Evolutionary conservation across 2,329 filamentous ascomycete species (phyloP), one percentile per base, ranked within the genome.

Genomic region (Didymella pinodella): DNA sequence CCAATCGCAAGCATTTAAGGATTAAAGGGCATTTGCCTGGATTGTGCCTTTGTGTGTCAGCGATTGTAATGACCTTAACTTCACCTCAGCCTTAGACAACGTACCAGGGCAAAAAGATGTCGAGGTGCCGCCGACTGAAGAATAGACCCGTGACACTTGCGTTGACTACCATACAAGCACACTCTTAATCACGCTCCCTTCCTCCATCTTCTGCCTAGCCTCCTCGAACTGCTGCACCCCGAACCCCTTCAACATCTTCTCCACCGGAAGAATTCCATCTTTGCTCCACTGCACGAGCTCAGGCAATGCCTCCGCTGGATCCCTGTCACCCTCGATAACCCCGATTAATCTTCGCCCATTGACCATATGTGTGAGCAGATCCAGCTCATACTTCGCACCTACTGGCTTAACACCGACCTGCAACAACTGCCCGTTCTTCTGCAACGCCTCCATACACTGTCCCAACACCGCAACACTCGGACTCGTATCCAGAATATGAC

Each of bases 361-460:
- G 4, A 65, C 63, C 63, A 65, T 64, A 32, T 62, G 63, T 25
- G 54, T 64, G 45, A 65, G 34, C 12, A 44, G n/a, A 40, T 65
- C 63, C 10, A 61, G n/a, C 18, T 64, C 61, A n/a, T 62, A 54
- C 47, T 64, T 65, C n/a, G 61, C 63, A 7, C 63, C 61, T 0
- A 65, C 61, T 7, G 63, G 61, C 44, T 65, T 63, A 0, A 65
- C 59, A 6, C 63, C 61, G 12, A 65, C 59, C 38, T 65, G 63
- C 28, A 65, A 43, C 32, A 64, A 46, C 20, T 48, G 54, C 7
- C 59, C 63, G 16, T 65, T 65, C 45, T 64, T 65, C 44, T 63
- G 61, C 50, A 65, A 28, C 16, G 56, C 61, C 36, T 65, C 63
- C 26, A 64, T 54, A 38, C 59, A 65, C 47, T 65, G 61, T 7